Percentiles rank a stretch among this genome's conserved stretches.
Evolutionary conservation across 179 eudicot genomes (phyloP).

Genomic region (Spergularia azorica): DNA sequence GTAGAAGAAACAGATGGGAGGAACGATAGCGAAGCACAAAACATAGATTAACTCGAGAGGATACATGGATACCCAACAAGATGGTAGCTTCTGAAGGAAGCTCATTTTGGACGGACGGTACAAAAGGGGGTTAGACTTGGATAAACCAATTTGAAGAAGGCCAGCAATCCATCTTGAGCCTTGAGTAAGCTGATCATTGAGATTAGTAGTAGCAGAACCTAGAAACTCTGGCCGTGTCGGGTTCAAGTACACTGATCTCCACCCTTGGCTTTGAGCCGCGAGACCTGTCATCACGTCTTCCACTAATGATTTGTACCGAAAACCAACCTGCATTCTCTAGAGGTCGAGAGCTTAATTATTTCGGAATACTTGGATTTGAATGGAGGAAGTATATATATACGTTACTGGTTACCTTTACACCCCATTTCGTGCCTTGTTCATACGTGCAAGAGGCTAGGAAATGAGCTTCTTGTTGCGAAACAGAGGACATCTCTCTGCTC

Average conservation of each 20-base stretch:
- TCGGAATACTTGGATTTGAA: too few relatives aligned
- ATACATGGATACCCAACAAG: slow-evolving; percentile 19
- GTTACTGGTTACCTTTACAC: slow-evolving; percentile 35
- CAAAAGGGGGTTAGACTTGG: slow-evolving; percentile 42
- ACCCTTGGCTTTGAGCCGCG: slow-evolving; percentile 40
- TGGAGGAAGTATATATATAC: too few relatives aligned
- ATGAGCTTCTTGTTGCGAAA: slow-evolving; percentile 27
- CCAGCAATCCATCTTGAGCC: slow-evolving; percentile 46
- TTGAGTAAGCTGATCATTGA: slow-evolving; percentile 44
- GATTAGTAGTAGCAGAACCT: slow-evolving; percentile 39
- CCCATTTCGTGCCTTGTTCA: slow-evolving; percentile 48
- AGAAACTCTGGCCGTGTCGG: slow-evolving; percentile 44
- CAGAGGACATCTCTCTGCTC: neutral
- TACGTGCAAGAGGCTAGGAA: slow-evolving; percentile 46
- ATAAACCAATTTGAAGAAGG: slow-evolving; percentile 36
- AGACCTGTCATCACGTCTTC: slow-evolving; percentile 49
- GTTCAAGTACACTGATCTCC: slow-evolving; percentile 45
- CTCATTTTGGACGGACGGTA: slow-evolving; percentile 30
- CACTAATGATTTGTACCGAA: slow-evolving; percentile 37
- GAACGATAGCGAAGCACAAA: slow-evolving; percentile 26
- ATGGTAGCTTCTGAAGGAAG: slow-evolving; percentile 34
- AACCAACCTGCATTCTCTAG: slow-evolving; percentile 38
- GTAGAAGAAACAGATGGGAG: slow-evolving; percentile 33
- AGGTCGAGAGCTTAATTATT: neutral
- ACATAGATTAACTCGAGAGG: slow-evolving; percentile 19